A percentile compares a stretch with the other conserved stretches of the same genome.
phyloP scores from a whole-genome alignment of 176 grass and related monocot species.

The Pontederia paniculata region DNA sequence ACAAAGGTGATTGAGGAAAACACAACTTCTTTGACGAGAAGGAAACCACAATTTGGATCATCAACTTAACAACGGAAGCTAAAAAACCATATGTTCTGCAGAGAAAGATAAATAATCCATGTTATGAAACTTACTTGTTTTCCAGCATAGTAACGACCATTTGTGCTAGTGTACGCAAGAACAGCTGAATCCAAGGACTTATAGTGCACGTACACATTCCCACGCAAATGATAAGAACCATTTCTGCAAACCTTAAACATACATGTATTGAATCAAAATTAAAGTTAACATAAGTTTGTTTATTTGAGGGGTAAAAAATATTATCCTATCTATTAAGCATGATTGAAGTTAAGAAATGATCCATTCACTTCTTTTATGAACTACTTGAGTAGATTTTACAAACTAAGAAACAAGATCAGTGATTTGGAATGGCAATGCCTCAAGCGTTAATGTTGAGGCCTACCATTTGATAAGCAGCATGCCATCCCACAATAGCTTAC shows the following conservation, averaged over 20 bases:
- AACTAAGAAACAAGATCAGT: too few species aligned
- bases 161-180: constrained; percentile 79
- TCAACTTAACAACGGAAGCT: too few species aligned
- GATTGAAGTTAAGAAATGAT: neutral
- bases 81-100: neutral
- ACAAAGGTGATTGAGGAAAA: neutral
- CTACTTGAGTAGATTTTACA: too few species aligned
- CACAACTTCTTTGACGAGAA: too few species aligned
- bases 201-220: constrained; percentile 90
- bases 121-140: constrained; percentile 48
- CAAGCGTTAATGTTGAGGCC: too few species aligned
- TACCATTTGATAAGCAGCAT: too few species aligned
- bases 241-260: constrained; percentile 82
- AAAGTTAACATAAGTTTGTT: neutral
- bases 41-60: too few species aligned
- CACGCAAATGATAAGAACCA: constrained; percentile 87
- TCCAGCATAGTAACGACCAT: constrained; percentile 88
- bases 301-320: neutral
- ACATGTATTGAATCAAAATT: constrained; percentile 23
- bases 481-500: too few species aligned
- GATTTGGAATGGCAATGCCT: too few species aligned
- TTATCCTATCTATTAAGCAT: neutral
- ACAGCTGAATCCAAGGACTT: constrained; percentile 81
- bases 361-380: neutral
- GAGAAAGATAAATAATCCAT: neutral